Evolutionary conservation across 2,329 filamentous ascomycete species (phyloP).

Genomic region (Phyllosticta citribraziliensis): DNA sequence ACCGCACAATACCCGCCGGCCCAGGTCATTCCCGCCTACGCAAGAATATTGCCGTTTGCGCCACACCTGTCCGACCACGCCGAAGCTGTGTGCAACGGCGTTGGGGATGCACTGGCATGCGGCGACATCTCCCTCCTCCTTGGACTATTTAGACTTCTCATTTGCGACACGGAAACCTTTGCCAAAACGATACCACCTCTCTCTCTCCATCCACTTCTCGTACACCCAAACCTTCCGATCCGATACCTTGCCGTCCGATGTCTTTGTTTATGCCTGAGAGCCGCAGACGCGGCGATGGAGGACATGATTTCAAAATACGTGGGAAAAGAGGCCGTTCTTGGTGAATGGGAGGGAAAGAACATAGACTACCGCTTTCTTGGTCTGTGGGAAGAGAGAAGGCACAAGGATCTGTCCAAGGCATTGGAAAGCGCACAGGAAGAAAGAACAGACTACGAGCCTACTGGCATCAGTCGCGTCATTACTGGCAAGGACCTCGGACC

Average conservation of each 20-base stretch:
- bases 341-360: constrained; percentile 61
- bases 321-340: constrained; percentile 52
- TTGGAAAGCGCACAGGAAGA: constrained; percentile 10
- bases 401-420: constrained; percentile 23
- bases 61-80: constrained; percentile 69
- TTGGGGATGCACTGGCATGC: not conserved
- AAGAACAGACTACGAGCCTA: not conserved
- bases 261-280: constrained; percentile 68
- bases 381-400: constrained; percentile 53
- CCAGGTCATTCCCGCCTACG: constrained; percentile 55
- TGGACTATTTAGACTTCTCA: constrained; percentile 68
- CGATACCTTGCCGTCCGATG: constrained; percentile 75
- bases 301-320: constrained; percentile 59
- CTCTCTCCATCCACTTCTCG: constrained; percentile 60
- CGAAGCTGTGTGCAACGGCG: constrained; percentile 32
- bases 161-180: constrained; percentile 63
- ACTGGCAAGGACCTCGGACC: not conserved
- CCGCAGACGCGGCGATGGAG: constrained; percentile 70
- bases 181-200: constrained; percentile 54
- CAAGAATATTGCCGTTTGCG: constrained; percentile 70
- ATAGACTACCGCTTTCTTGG: constrained; percentile 72
- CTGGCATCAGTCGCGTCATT: constrained; percentile 3
- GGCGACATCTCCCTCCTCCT: constrained; percentile 54
- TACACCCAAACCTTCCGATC: constrained; percentile 47
- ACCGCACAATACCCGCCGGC: constrained; percentile 36